Conservation (phyloP, 2,329 filamentous ascomycete genomes). For the Aspergillus tubingensis region DNA sequence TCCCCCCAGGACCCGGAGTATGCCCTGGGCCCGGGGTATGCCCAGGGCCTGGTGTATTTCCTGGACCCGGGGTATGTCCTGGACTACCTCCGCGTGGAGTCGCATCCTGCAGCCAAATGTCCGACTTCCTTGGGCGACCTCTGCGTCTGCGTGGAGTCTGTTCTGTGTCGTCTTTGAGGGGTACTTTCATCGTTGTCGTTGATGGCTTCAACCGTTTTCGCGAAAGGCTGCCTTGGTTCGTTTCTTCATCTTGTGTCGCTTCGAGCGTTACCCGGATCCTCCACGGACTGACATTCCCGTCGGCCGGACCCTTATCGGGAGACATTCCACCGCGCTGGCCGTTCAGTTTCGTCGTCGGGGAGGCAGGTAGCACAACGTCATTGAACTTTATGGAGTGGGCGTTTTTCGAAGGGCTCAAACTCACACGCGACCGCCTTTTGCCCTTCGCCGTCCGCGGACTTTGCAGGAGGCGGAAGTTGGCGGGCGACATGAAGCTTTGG, state of each 20-base stretch:
- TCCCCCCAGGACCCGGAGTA: conserved; percentile 33
- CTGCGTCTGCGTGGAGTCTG: conserved; percentile 44
- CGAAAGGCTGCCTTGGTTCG: conserved; percentile 32
- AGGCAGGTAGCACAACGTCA: conserved; percentile 45
- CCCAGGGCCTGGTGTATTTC: conserved; percentile 36
- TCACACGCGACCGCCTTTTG: conserved; percentile 35
- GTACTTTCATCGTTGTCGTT: conserved; percentile 44
- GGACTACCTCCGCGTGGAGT: conserved; percentile 37
- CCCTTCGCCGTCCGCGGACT: conserved; percentile 32
- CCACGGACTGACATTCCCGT: conserved; percentile 50
- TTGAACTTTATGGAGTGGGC: conserved; percentile 45
- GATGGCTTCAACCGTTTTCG: conserved; percentile 35
- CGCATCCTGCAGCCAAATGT: conserved; percentile 32
- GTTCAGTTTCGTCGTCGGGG: conserved; percentile 36
- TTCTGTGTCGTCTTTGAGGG: conserved; percentile 42
- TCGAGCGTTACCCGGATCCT: conserved; percentile 52
- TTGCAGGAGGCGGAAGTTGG: conserved; percentile 32
- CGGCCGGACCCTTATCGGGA: conserved; percentile 40
- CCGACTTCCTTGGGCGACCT: conserved; percentile 48
- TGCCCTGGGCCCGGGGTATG: conserved; percentile 34
- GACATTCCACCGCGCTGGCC: conserved; percentile 35
- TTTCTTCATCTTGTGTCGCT: conserved; percentile 47
- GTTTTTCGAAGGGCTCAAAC: conserved; percentile 39
- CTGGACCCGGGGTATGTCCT: conserved; percentile 28
- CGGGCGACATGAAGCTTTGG: conserved; percentile 43